phyloP scores from a whole-genome alignment of 495 filamentous ascomycete genomes.

The Penicillium mononematosum region DNA sequence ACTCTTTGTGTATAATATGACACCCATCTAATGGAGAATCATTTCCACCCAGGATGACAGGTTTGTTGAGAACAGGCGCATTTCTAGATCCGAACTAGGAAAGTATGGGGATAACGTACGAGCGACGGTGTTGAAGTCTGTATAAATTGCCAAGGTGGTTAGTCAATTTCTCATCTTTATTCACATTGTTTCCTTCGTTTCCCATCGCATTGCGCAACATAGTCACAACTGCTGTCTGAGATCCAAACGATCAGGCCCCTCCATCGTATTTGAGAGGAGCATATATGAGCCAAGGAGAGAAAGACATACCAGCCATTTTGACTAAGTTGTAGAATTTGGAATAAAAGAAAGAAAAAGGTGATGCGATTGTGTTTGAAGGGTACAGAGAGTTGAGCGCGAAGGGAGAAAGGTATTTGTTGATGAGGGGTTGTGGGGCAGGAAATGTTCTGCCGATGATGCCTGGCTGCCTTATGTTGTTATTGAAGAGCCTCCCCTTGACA shows the following conservation, averaged over 20 bases:
- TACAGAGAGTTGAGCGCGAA: slow-evolving; percentile 7
- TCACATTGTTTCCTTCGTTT: background rate
- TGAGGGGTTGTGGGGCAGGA: slow-evolving; percentile 33
- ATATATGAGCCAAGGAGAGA: background rate
- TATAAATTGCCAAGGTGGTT: slow-evolving; percentile 13
- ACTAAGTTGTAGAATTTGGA: slow-evolving; percentile 8
- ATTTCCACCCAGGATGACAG: slow-evolving; percentile 10
- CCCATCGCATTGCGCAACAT: slow-evolving; percentile 12
- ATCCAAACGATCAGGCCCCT: slow-evolving; percentile 2
- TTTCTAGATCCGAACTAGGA: slow-evolving; percentile 1
- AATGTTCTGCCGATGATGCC: slow-evolving; percentile 29
- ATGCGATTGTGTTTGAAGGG: slow-evolving; percentile 18
- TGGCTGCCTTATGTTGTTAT: slow-evolving; percentile 20
- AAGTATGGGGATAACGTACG: slow-evolving; percentile 43
- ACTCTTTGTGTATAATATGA: background rate
- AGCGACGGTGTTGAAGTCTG: slow-evolving; percentile 55
- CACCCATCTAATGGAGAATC: background rate
- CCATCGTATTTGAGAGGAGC: background rate
- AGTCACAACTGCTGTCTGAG: slow-evolving; percentile 6
- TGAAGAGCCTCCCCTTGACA: slow-evolving; percentile 1
- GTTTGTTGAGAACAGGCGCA: slow-evolving; percentile 11
- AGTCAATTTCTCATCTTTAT: slow-evolving; percentile 14
- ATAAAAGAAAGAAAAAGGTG: background rate
- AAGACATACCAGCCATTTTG: slow-evolving; percentile 38
- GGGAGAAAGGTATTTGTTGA: slow-evolving; percentile 34